Conservation (phyloP, 306 rosid species). For the Lagenaria siceraria region DNA sequence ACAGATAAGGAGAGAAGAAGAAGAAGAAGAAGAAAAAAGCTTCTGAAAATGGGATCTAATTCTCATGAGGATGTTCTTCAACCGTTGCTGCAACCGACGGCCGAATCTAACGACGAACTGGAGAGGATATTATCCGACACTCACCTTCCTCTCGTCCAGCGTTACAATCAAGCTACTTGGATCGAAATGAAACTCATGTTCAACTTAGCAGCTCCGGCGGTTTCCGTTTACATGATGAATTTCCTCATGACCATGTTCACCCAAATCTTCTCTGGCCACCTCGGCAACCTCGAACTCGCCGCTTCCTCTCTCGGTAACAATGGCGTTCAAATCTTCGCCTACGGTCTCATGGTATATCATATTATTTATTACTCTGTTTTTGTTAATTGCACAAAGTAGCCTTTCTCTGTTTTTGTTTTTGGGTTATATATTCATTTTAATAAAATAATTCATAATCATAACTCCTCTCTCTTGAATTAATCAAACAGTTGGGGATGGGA, state of each 20-base stretch:
- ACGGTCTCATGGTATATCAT: slow-evolving; percentile 48
- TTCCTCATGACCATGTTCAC: slow-evolving; percentile 47
- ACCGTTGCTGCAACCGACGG: background rate
- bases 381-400: too few relatives aligned
- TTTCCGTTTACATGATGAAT: slow-evolving; percentile 52
- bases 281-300: slow-evolving; percentile 65
- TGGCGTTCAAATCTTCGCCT: slow-evolving; percentile 60
- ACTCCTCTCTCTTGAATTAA: too few relatives aligned
- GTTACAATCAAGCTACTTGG: slow-evolving; percentile 34
- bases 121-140: slow-evolving; percentile 38
- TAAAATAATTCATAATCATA: too few relatives aligned
- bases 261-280: slow-evolving; percentile 60
- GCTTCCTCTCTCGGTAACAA: slow-evolving; percentile 71
- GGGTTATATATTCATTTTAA: too few relatives aligned
- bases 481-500: slow-evolving; percentile 63
- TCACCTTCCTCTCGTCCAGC: slow-evolving; percentile 13
- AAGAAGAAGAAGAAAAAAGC: background rate
- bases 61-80: background rate
- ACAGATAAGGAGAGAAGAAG: too few relatives aligned
- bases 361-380: too few relatives aligned
- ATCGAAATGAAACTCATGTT: slow-evolving; percentile 49
- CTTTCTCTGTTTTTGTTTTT: too few relatives aligned
- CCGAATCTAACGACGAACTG: slow-evolving; percentile 12
- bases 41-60: background rate
- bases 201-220: slow-evolving; percentile 52